Evolutionary conservation across 2,329 filamentous ascomycete genomes (phyloP), one percentile per base, ranked within the genome.

Genomic region (Fusarium lateritium): DNA sequence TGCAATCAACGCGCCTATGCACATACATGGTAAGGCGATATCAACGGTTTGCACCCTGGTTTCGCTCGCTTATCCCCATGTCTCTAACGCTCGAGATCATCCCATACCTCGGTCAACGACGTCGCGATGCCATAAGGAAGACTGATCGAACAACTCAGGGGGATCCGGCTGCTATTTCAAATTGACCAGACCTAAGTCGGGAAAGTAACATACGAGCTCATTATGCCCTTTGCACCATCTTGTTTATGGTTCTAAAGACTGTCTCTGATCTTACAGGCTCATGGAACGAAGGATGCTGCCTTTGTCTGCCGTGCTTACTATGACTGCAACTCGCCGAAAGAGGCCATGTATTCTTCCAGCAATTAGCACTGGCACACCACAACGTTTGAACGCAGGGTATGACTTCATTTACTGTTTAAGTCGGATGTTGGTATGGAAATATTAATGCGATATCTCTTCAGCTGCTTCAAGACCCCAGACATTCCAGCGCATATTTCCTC

Each of bases 351-450:
- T 38, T 46, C 45, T 50, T 46, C 24, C 50, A 39, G 22, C 31
- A 36, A 52, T 51, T n/a, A 39, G 22, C 28, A 62, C 36, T 53
- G 9, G 13, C 26, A 44, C 15, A 22, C 36, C 39, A 49, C 10
- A 39, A 22, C 31, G 8, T 36, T 21, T 43, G 43, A 34, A 46
- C 34, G 28, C 45, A 46, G 22, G 26, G 34, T 28, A 65, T 65
- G 45, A 59, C 40, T 34, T 65, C 52, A 67, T 57, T 39, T 45
- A 57, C 38, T 50, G 51, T 33, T 46, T 40, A 44, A 46, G 36
- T 31, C 28, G 62, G 39, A 50, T 43, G 33, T 60, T 44, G 31
- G 28, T n/a, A 44, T 22, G 38, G 26, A 55, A 45, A 39, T 28
- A 17, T 26, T 5, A 31, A 53, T 40, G 47, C 36, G 36, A 44